Base-by-base conservation (phyloP, 2,329 filamentous ascomycete genomes). In the Epichloe sibirici region DNA sequence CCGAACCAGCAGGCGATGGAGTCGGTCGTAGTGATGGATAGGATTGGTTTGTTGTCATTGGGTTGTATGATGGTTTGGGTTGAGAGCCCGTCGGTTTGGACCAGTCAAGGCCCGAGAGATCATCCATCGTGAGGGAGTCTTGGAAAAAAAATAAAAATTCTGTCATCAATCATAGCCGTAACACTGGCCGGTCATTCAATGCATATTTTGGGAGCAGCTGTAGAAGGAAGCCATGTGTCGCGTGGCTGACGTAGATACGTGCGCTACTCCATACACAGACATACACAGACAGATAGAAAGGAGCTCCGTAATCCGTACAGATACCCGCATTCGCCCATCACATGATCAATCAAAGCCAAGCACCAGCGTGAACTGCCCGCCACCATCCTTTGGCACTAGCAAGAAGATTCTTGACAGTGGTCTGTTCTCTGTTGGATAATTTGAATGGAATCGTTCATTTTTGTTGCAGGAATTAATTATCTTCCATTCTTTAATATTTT, bases 91-190 rank as follows among this genome's bases (percentile, higher is more conserved):
- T 55, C 44, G 68, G 60, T 64, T 76, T 74, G 56, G 67, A 77
- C 79, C 79, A 84, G 66, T 77, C 77, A 59, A 83, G 71, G 57
- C 77, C 74, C 47, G 76, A 74, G 48, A 83, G 75, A 67, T 84
- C 79, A 59, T 83, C 77, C 81, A 84, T 84, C 53, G 62, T 70
- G 53, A 55, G 54, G 34, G 34, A 45, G 23, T 35, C 37, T 49
- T 38, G 44, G n/a, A n/a, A n/a, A 39, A 38, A n/a, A 34, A 35
- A 39, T 38, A n/a, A n/a, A 17, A 17, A 17, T 25, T 44, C 25
- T 49, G 39, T 53, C 49, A 15, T 42, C 55, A 43, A 50, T 40
- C 45, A 49, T 48, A 17, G 43, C 56, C 49, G 51, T 47, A 49
- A 38, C 31, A 40, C 31, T 55, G 44, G 43, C 44, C 49, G 23